Conservation (phyloP, 2,329 filamentous ascomycete species). For the Thielaviopsis punctulata region DNA sequence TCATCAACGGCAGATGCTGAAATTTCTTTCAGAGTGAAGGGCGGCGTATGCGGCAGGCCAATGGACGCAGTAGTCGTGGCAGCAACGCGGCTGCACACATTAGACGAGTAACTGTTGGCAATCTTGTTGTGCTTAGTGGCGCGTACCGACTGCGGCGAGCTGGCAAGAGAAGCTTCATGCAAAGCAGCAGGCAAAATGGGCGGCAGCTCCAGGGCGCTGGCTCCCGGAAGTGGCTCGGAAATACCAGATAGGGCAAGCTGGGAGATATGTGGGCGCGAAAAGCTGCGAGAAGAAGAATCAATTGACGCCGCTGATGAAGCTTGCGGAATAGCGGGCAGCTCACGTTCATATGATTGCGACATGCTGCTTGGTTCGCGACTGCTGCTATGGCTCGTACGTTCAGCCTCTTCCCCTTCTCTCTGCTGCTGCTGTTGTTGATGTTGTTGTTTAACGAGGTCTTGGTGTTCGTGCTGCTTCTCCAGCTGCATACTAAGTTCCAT, state of each 20-base stretch:
- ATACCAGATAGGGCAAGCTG: conserved; percentile 4
- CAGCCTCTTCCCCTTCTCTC: neutral
- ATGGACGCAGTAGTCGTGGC: neutral
- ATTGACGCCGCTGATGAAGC: neutral
- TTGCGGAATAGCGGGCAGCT: neutral
- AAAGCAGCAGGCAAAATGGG: neutral
- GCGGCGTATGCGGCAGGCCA: neutral
- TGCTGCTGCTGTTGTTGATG: neutral
- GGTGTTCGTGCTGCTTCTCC: conserved; percentile 3
- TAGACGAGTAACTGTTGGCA: neutral
- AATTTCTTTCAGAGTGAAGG: neutral
- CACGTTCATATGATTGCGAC: neutral
- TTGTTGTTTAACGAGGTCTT: neutral
- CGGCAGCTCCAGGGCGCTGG: neutral
- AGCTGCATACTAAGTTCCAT: conserved; percentile 2
- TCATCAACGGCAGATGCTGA: neutral
- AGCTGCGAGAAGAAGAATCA: neutral
- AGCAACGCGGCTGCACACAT: neutral
- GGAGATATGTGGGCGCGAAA: neutral
- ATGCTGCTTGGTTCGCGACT: neutral
- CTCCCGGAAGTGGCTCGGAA: neutral
- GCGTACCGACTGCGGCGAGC: neutral
- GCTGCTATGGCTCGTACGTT: neutral
- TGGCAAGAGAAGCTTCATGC: neutral
- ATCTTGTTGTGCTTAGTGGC: neutral